Evolutionary conservation across 2,329 filamentous ascomycete species (phyloP), one percentile per base, ranked within the genome.

Genomic region (Nectriaceae sp.): DNA sequence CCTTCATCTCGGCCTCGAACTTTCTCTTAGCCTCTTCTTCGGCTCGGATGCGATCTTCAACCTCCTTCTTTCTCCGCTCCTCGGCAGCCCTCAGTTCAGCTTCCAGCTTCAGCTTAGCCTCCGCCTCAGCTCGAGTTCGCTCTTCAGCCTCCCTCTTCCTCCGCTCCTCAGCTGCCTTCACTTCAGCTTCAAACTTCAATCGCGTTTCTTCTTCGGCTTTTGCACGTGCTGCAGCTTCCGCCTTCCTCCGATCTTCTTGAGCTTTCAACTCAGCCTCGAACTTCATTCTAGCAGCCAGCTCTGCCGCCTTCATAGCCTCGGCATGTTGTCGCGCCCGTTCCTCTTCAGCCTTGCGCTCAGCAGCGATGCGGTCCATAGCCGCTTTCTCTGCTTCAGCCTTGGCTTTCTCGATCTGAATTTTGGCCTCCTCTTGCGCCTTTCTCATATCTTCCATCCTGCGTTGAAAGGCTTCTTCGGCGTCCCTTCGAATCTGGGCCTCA

Each of bases 111-210:
- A 65, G 50, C 33, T 67, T 64, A 5, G 71, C 70, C 41, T 68
- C 68, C 46, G 68, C 62, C 46, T 72, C 70, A 3, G 68, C 68
- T 4, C 63, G 70, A 47, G 70, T 55, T 53, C 72, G 67, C 31
- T 79, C 77, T 31, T 76, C 76, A 31, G 74, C 74, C 3, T 70
- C 65, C 56, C 73, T 73, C 75, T 75, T 43, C 72, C 75, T 75
- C 41, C 72, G 67, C 21, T 70, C 73, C 42, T 73, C 75, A 2
- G 74, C 77, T 11, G 66, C 68, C 48, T 67, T 70, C 38, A 68
- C 62, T 46, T 74, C 70, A 3, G 67, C 66, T 42, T 77, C 75
- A 11, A 81, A 72, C 49, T 79, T 73, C 52, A 69, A 69, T 48
- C 69, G 66, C 3, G 73, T 70, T 33, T 74, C 72, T 48, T 77